Base-by-base conservation (phyloP, 805 yeast genomes). In the Yarrowia divulgata region DNA sequence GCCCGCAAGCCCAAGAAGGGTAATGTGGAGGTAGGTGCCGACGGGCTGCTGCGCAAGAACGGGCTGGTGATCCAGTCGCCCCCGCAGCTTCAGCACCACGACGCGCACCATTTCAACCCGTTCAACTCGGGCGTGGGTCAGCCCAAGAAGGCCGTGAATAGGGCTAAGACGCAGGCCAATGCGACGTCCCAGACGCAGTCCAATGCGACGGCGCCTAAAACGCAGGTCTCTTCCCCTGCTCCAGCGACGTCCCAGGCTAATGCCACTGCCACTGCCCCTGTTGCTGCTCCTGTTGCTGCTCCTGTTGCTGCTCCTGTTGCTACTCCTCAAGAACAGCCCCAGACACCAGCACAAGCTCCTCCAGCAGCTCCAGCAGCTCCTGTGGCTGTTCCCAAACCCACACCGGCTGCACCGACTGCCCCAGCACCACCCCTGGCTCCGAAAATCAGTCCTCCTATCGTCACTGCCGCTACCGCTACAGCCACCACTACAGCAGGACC, bases 1-100 rank as follows among this genome's bases (percentile, higher is more conserved):
- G 90, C 97, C 1, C 81, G 97, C 75, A 84, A 83, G 70, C 97
- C 98, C 8, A 83, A 88, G 72, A 83, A 84, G 73, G 97, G 98
- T 8, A 89, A 91, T 75, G 93, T 89, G 29, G 82, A 76, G 62
- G 75, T 79, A 70, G 67, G 71, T 13, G 69, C 73, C 14, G 71
- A 69, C 29, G 81, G 81, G 32, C 73, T 74, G 55, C 69, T 68
- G 29, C 35, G 66, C 2, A 67, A 49, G 42, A 58, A 69, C 23
- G 68, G 68, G 4, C 2, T 63, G 16, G 29, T 63, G 9, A 63
- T 63, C 39, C 68, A 63, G 18, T 8, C 55, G 1, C 52, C 66
- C 4, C 52, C 66, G 3, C 45, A 43, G 14, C 29, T 14, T 2
- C 37, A 48, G 14, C 29, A 19, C 4, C 37, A 48, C 16, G 42